Percentiles rank a stretch among this genome's conserved stretches.
These are phyloP conservation scores for Vitis hybrid DNA, from an alignment of 177 flowering plant genomes.

Conservation along the genomic window DNA sequence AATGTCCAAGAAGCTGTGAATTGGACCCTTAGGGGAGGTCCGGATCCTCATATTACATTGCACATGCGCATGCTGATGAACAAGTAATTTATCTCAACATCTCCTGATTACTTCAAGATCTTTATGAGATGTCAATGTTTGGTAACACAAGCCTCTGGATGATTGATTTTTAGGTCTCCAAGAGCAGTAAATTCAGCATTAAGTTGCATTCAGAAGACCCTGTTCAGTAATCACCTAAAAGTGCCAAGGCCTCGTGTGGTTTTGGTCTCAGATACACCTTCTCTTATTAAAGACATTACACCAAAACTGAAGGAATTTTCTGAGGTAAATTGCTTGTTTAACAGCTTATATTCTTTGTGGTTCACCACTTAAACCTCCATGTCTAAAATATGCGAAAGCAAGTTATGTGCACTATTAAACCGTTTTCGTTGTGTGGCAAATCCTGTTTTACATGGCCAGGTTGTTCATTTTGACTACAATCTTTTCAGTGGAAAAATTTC, in stretches of 20 bases:
- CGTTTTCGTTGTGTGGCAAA: no score
- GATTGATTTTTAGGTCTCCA: constrained; percentile 47
- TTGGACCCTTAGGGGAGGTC: constrained; percentile 64
- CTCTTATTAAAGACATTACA: constrained; percentile 43
- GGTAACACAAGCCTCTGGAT: no score
- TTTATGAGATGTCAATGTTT: no score
- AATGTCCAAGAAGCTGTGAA: constrained; percentile 75
- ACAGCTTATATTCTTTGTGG: not conserved
- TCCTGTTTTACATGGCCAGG: constrained; percentile 35
- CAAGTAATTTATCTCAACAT: constrained; percentile 38
- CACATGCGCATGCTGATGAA: constrained; percentile 97
- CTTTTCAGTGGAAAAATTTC: constrained; percentile 64
- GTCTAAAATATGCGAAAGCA: no score
- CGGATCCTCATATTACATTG: constrained; percentile 75
- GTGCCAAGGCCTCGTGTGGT: constrained; percentile 59
- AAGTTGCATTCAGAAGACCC: constrained; percentile 62
- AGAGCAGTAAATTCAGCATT: constrained; percentile 75
- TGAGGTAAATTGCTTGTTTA: constrained; percentile 44
- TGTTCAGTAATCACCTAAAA: constrained; percentile 17
- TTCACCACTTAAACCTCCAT: no score
- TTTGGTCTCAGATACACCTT: constrained; percentile 83
- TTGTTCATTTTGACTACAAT: constrained; percentile 79
- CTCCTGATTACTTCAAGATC: not conserved
- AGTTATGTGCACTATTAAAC: no score
- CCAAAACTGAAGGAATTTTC: constrained; percentile 59